These are phyloP conservation scores for Trichosporon asahii DNA, from an alignment of 1,284 basidiomycete species.

Conservation along the genomic window DNA sequence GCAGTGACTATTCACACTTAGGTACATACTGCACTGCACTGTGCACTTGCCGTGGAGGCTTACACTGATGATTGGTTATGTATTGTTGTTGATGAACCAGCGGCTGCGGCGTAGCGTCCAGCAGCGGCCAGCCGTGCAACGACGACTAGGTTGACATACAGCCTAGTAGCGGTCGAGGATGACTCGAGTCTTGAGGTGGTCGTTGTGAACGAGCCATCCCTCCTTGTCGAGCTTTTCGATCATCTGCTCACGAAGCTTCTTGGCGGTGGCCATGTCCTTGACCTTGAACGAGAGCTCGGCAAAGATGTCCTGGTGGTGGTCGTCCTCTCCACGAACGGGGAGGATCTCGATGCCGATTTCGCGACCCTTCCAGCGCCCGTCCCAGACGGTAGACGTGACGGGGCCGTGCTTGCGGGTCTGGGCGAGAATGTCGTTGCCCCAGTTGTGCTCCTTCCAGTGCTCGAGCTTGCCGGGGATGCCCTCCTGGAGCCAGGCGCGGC, in stretches of 20 bases:
- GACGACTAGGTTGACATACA: background rate
- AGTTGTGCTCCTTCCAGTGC: constrained; percentile 8
- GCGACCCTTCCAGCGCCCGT: constrained; percentile 8
- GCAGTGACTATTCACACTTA: background rate
- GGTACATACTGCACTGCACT: background rate
- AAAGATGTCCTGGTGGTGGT: constrained; percentile 2
- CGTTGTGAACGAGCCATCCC: constrained; percentile 14
- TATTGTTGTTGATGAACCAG: background rate
- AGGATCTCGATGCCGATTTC: constrained; percentile 16
- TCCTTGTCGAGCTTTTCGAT: constrained; percentile 6
- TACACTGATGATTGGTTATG: background rate
- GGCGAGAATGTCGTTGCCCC: constrained; percentile 8
- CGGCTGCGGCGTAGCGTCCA: too few species aligned
- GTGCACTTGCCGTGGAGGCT: background rate
- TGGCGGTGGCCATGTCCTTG: background rate
- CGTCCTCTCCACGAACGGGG: background rate
- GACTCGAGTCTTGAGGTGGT: constrained; percentile 17
- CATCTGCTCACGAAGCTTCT: constrained; percentile 10
- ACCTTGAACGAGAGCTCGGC: constrained; percentile 15
- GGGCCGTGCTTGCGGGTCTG: constrained; percentile 12
- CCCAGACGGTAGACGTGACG: constrained; percentile 12
- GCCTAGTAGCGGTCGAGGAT: constrained; percentile 14
- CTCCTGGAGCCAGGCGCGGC: constrained; percentile 7
- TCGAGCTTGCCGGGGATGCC: constrained; percentile 13
- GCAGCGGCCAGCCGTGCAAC: too few species aligned